Conservation (phyloP, 345 rosid genomes). For the Conringia planisiliqua region DNA sequence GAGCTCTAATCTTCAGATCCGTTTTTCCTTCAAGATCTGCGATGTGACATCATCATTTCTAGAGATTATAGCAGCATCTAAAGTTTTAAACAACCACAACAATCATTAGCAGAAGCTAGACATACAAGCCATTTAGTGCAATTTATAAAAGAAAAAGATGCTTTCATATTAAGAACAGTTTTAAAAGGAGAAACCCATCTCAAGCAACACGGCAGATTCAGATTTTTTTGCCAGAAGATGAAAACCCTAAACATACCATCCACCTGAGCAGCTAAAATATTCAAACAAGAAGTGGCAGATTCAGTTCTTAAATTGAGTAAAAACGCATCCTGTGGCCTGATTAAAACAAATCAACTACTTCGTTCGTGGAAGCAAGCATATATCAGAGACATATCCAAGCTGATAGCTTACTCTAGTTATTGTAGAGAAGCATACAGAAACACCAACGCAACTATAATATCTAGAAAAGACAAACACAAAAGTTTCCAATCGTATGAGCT, state of each 20-base stretch:
- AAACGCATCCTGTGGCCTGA: neutral
- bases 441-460: neutral
- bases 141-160: neutral
- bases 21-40: constrained; percentile 94
- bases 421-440: neutral
- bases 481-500: neutral
- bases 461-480: neutral
- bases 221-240: neutral
- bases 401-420: constrained; percentile 1
- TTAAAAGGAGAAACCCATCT: neutral
- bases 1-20: constrained; percentile 82
- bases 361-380: neutral
- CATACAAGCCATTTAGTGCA: neutral
- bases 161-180: neutral
- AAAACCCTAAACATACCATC: neutral
- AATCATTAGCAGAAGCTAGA: constrained; percentile 4
- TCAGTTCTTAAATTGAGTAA: neutral
- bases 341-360: neutral
- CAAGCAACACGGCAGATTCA: constrained; percentile 4
- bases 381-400: neutral
- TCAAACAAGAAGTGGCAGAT: neutral
- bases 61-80: constrained; percentile 3
- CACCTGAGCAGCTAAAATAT: neutral
- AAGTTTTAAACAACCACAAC: neutral
- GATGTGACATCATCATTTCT: constrained; percentile 3